Percentiles rank a stretch among this genome's conserved stretches.
Evolutionary conservation across 2,329 filamentous ascomycete genomes (phyloP).

Genomic region (Fusarium sp.): DNA sequence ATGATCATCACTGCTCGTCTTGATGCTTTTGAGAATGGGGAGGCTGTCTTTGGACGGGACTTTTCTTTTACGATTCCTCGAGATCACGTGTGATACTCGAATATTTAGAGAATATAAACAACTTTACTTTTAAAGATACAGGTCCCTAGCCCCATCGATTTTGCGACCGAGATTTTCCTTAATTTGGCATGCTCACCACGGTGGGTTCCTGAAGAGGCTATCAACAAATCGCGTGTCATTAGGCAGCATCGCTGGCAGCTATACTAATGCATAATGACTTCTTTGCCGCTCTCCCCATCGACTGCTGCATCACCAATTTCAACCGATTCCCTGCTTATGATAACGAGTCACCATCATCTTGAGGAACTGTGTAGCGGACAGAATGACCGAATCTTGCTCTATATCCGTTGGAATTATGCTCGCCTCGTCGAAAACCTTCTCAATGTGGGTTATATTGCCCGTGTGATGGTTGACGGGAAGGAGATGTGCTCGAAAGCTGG

Average conservation of each 20-base stretch:
- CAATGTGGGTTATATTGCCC: neutral
- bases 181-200: too few species aligned
- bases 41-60: neutral
- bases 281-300: neutral
- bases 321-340: fast-evolving
- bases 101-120: fast-evolving
- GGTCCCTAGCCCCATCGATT: neutral
- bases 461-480: neutral
- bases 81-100: neutral
- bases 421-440: neutral
- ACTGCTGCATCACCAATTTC: neutral
- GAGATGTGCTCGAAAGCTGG: neutral
- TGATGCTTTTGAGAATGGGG: neutral
- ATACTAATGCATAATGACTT: neutral
- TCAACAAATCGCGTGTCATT: neutral
- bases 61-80: neutral
- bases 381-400: neutral
- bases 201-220: too few species aligned
- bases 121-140: fast-evolving
- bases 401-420: neutral
- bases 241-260: neutral
- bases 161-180: too few species aligned
- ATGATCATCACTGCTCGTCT: neutral
- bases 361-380: neutral
- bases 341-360: neutral